Percentiles rank a stretch among this genome's conserved stretches.
Conservation (phyloP, 805 yeast species). For the Millerozyma miso region DNA sequence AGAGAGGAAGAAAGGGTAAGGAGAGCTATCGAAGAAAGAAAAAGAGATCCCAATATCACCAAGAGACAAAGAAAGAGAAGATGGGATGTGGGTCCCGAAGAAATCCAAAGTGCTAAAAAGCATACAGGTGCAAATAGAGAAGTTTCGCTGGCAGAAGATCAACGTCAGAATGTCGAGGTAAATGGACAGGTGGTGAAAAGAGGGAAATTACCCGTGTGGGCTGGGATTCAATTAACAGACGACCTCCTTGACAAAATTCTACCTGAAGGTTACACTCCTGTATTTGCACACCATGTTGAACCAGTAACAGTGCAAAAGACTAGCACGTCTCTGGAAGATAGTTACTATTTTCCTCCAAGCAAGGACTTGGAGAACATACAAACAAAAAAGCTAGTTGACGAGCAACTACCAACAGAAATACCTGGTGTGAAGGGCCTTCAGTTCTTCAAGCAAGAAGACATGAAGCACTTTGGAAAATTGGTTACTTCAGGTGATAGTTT, state of each 20-base stretch:
- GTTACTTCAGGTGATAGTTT: slow-evolving; percentile 19
- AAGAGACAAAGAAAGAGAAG: slow-evolving; percentile 29
- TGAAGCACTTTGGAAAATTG: slow-evolving; percentile 64
- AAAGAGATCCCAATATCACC: slow-evolving; percentile 5
- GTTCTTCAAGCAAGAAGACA: slow-evolving; percentile 68
- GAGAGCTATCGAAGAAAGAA: slow-evolving; percentile 17
- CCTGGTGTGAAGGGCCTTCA: slow-evolving; percentile 66
- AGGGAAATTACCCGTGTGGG: slow-evolving; percentile 21
- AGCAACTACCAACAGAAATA: slow-evolving; percentile 46
- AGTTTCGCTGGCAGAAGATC: neutral
- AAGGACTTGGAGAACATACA: slow-evolving; percentile 20
- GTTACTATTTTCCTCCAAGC: slow-evolving; percentile 53
- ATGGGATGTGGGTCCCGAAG: slow-evolving; percentile 43
- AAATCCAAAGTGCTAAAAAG: neutral
- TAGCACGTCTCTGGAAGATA: slow-evolving; percentile 8
- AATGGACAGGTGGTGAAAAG: neutral
- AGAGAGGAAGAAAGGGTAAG: slow-evolving; percentile 27
- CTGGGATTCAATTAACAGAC: slow-evolving; percentile 38
- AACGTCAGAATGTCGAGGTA: neutral
- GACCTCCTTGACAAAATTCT: slow-evolving; percentile 45
- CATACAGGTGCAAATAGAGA: neutral
- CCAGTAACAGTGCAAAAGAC: slow-evolving; percentile 31
- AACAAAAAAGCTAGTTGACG: slow-evolving; percentile 16
- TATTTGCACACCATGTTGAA: slow-evolving; percentile 34
- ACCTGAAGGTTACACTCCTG: slow-evolving; percentile 49